Conservation (phyloP, 805 yeast genomes). For the Yarrowia divulgata region DNA sequence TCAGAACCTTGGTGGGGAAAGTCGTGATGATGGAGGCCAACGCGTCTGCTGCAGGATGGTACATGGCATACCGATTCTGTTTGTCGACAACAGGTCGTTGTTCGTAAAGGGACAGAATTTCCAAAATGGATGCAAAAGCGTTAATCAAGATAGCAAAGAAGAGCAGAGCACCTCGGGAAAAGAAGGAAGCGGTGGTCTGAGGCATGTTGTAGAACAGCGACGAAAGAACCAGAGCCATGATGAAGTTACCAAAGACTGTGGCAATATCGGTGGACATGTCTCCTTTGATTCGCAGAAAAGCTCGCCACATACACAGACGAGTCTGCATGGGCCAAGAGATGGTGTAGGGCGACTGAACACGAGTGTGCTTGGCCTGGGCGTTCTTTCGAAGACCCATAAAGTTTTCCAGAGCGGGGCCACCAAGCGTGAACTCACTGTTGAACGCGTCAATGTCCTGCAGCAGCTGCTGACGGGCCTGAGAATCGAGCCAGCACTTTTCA, state of each 20-base stretch:
- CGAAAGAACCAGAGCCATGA: slow-evolving; percentile 63
- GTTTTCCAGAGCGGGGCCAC: slow-evolving; percentile 45
- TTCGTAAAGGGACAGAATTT: slow-evolving; percentile 55
- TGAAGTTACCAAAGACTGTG: slow-evolving; percentile 55
- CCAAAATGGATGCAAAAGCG: slow-evolving; percentile 56
- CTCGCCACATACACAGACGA: slow-evolving; percentile 56
- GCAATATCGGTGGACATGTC: slow-evolving; percentile 58
- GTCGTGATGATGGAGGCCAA: slow-evolving; percentile 66
- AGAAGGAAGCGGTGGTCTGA: slow-evolving; percentile 59
- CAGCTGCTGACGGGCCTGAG: slow-evolving; percentile 54
- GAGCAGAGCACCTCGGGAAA: slow-evolving; percentile 65
- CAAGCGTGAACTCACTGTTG: slow-evolving; percentile 43
- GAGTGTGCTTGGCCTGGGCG: slow-evolving; percentile 48
- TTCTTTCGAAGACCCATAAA: slow-evolving; percentile 48
- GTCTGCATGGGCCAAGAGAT: slow-evolving; percentile 57
- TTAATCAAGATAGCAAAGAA: slow-evolving; percentile 61
- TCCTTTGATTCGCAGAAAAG: slow-evolving; percentile 61
- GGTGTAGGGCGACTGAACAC: slow-evolving; percentile 54
- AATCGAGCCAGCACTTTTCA: slow-evolving; percentile 57
- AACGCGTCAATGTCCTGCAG: slow-evolving; percentile 56
- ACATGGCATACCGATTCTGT: slow-evolving; percentile 64
- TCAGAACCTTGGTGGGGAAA: slow-evolving; percentile 59
- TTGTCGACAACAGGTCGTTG: slow-evolving; percentile 66
- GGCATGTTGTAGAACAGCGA: slow-evolving; percentile 63
- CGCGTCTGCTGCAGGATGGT: slow-evolving; percentile 71